Evolutionary conservation across 2,329 filamentous ascomycete species (phyloP).

Genomic region (Stemphylium lycopersici): DNA sequence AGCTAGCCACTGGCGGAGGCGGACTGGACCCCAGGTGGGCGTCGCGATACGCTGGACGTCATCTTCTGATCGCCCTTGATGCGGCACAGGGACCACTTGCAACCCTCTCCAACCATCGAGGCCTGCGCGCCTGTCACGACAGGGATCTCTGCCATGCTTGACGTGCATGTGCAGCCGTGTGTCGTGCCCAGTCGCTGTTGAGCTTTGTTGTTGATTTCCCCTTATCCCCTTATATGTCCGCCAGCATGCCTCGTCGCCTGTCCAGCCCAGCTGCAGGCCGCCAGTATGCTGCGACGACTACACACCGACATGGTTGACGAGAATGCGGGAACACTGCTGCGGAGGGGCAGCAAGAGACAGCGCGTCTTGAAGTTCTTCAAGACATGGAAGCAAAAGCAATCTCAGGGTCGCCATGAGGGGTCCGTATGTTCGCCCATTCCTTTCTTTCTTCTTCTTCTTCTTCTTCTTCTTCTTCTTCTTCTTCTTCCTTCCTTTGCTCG

Average conservation of each 20-base stretch:
- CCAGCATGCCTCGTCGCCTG: constrained; percentile 28
- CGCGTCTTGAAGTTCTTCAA: constrained; percentile 41
- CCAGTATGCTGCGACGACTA: constrained; percentile 40
- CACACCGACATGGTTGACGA: constrained; percentile 29
- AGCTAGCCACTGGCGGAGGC: constrained; percentile 27
- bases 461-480: too few relatives aligned
- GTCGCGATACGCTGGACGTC: constrained; percentile 31
- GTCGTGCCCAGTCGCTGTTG: constrained; percentile 21
- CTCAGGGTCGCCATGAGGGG: constrained; percentile 22
- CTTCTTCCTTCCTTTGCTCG: background rate
- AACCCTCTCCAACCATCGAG: constrained; percentile 26
- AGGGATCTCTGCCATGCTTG: constrained; percentile 41
- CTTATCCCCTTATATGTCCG: constrained; percentile 23
- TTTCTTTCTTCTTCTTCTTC: too few relatives aligned
- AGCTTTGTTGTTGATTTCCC: constrained; percentile 30
- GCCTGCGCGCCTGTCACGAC: constrained; percentile 12
- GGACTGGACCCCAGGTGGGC: constrained; percentile 17
- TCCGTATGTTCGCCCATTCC: constrained; percentile 23
- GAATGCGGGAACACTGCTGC: constrained; percentile 26
- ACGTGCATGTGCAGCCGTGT: constrained; percentile 23
- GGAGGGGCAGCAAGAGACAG: constrained; percentile 41
- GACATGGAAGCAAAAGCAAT: constrained; percentile 31
- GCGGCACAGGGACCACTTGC: constrained; percentile 32
- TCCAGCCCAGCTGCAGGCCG: constrained; percentile 15
- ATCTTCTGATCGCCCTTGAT: constrained; percentile 33